Evolutionary conservation across 2,329 filamentous ascomycete genomes (phyloP), one percentile per base, ranked within the genome.

Genomic region (Periconia macrospinosa): DNA sequence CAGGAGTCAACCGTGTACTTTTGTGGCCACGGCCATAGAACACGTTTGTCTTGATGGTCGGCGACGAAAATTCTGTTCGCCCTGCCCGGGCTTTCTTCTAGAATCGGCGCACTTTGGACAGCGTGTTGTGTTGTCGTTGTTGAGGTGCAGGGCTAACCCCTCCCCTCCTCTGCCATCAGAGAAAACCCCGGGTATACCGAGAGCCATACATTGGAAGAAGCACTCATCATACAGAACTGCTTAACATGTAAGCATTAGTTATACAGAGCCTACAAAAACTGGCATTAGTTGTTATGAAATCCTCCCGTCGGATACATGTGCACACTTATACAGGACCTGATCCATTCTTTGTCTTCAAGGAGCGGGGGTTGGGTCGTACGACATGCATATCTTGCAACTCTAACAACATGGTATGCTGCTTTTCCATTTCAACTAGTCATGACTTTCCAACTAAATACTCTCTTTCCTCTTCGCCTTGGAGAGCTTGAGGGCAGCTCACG

Each of bases 11-110:
- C 27, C 46, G 17, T 48, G 58, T 53, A 60, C 56, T 48, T n/a
- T 48, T 18, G 50, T 50, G 55, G 53, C 57, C 54, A 54, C 57
- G 59, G 57, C 55, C 56, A 57, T 54, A 54, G 27, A 56, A 50
- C 49, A 33, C 40, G 15, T 15, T 20, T 5, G 17, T 42, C n/a
- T n/a, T n/a, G n/a, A n/a, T 3, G 15, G 5, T 37, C 41, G 46
- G 52, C 52, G 18, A 49, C 41, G 41, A 23, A 23, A 13, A 45
- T 49, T 57, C 45, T 61, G 49, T 45, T 57, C 54, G 56, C 56
- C 55, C 51, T 41, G 54, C 1, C 17, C 15, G 41, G 43, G 41
- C 30, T 47, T 44, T 53, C 43, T 41, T 51, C 33, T 35, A 23
- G 51, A 47, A 52, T 50, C 30, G 53, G 44, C 49, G 5, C 33